phyloP scores from a whole-genome alignment of 148 eudicot genomes.

The Mesembryanthemum crystallinum region DNA sequence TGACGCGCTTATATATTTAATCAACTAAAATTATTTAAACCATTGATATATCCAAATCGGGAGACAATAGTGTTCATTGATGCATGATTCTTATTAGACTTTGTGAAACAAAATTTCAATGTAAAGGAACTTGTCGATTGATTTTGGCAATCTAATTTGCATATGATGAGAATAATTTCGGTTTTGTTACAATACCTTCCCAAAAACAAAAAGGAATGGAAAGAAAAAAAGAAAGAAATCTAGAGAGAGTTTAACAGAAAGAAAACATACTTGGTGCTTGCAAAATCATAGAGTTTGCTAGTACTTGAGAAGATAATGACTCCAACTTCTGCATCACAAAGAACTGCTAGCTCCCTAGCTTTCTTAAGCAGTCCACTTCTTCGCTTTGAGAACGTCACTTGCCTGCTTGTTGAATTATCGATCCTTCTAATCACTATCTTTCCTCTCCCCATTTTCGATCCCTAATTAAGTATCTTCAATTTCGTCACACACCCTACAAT shows the following conservation, averaged over 20 bases:
- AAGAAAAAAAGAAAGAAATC: neutral
- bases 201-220: neutral
- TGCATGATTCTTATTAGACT: no score
- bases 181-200: neutral
- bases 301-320: conserved; percentile 33
- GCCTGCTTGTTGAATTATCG: conserved; percentile 33
- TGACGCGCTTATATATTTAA: no score
- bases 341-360: conserved; percentile 32
- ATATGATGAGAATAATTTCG: no score
- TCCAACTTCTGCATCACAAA: conserved; percentile 41
- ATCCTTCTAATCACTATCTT: conserved; percentile 37
- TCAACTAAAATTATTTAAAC: no score
- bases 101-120: no score
- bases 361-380: conserved; percentile 36
- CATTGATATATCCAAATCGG: no score
- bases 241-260: neutral
- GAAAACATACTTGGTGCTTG: conserved; percentile 32
- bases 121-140: no score
- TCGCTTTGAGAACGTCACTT: conserved; percentile 37
- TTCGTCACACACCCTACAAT: neutral
- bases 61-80: no score
- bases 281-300: conserved; percentile 33
- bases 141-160: no score
- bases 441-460: conserved; percentile 42
- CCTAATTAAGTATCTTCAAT: no score